Conservation (phyloP, 1,139 yeast species). For the Yamadazyma mexicana region DNA sequence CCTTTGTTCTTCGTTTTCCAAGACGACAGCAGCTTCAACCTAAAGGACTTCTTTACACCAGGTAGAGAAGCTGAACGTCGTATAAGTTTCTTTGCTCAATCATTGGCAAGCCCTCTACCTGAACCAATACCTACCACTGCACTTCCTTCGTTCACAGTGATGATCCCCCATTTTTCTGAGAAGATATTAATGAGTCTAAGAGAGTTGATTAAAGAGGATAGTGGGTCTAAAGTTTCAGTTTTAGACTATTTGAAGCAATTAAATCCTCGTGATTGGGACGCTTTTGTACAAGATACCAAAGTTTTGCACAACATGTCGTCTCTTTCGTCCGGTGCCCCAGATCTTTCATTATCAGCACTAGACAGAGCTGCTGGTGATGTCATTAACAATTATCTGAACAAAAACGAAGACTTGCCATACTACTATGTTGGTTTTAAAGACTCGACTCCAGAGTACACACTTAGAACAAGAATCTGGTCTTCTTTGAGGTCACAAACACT, state of each 20-base stretch:
- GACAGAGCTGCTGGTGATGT: background rate
- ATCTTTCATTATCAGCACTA: background rate
- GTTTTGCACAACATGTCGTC: constrained; percentile 25
- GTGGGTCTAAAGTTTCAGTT: constrained; percentile 60
- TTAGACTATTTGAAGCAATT: constrained; percentile 73
- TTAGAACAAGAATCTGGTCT: constrained; percentile 81
- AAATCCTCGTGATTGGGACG: constrained; percentile 73
- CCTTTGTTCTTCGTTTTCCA: constrained; percentile 76
- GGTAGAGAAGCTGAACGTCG: constrained; percentile 80
- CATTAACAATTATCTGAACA: background rate
- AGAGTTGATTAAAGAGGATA: constrained; percentile 66
- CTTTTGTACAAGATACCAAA: constrained; percentile 67
- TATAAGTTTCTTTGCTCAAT: constrained; percentile 85
- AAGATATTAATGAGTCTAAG: constrained; percentile 63
- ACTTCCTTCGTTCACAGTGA: constrained; percentile 82
- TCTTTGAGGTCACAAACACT: constrained; percentile 77
- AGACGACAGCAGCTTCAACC: constrained; percentile 52
- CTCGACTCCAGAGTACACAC: constrained; percentile 57
- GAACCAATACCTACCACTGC: constrained; percentile 69
- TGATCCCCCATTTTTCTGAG: constrained; percentile 85
- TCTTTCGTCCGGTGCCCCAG: background rate
- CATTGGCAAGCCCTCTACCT: constrained; percentile 73
- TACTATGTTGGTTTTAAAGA: constrained; percentile 71
- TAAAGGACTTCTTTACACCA: constrained; percentile 44
- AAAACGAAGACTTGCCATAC: constrained; percentile 55